Conservation (phyloP, 257 asterid genomes). For the Ilex aquifolium region DNA sequence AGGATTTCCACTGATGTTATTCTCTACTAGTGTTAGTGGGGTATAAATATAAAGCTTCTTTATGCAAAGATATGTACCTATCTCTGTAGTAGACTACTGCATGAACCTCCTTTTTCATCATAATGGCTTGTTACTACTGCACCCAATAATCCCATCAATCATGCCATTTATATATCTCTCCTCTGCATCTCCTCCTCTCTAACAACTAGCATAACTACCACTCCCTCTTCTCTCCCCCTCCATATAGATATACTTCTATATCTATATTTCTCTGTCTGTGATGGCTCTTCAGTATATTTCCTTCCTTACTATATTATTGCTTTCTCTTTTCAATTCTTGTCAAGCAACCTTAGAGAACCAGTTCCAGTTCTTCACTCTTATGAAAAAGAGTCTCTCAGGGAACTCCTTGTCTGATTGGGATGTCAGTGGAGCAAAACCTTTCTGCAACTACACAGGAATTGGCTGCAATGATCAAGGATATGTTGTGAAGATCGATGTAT, state of each 20-base stretch:
- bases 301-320: slow-evolving; percentile 17
- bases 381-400: slow-evolving; percentile 42
- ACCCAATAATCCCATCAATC: slow-evolving; percentile 34
- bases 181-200: slow-evolving; percentile 25
- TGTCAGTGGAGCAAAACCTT: slow-evolving; percentile 8
- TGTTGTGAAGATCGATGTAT: slow-evolving; percentile 46
- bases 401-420: slow-evolving; percentile 48
- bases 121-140: slow-evolving; percentile 25
- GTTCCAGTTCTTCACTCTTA: slow-evolving; percentile 38
- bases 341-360: slow-evolving; percentile 24
- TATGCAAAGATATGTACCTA: slow-evolving; percentile 43
- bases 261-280: neutral
- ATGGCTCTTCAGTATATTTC: slow-evolving; percentile 33
- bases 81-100: slow-evolving; percentile 22
- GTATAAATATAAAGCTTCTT: slow-evolving; percentile 62
- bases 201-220: slow-evolving; percentile 19
- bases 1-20: slow-evolving; percentile 29
- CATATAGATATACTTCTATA: neutral
- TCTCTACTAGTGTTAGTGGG: slow-evolving; percentile 29
- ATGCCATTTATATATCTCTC: slow-evolving; percentile 52
- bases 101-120: slow-evolving; percentile 40
- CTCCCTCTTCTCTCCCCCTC: neutral
- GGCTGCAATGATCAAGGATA: slow-evolving; percentile 45
- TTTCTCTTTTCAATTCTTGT: slow-evolving; percentile 20
- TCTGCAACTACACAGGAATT: slow-evolving; percentile 55